Conservation (phyloP, 169 alveolate species). For the Cryptosporidium parvum region DNA sequence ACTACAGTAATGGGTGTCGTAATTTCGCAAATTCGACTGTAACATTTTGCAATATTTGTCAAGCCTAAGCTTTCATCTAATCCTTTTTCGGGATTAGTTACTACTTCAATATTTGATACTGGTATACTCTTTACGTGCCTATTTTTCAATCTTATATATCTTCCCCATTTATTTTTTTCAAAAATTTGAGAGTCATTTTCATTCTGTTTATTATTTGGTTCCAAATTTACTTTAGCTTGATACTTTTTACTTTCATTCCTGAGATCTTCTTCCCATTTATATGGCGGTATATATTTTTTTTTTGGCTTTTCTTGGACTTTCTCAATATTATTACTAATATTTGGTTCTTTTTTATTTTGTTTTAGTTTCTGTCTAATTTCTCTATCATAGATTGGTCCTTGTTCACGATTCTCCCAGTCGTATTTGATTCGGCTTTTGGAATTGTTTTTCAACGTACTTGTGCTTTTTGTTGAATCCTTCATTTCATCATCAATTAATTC, state of each 20-base stretch:
- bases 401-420: slow-evolving; percentile 73
- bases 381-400: slow-evolving; percentile 61
- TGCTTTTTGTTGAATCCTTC: background rate
- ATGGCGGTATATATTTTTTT: slow-evolving; percentile 51
- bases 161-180: slow-evolving; percentile 48
- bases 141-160: slow-evolving; percentile 52
- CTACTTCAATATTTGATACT: slow-evolving; percentile 25
- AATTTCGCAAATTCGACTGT: slow-evolving; percentile 17
- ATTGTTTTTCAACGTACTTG: background rate
- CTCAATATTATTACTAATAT: background rate
- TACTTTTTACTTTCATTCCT: slow-evolving; percentile 13
- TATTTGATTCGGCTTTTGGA: background rate
- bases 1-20: slow-evolving; percentile 53
- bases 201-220: background rate
- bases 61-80: background rate
- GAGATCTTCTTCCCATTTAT: slow-evolving; percentile 73
- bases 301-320: background rate
- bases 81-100: slow-evolving; percentile 15
- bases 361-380: slow-evolving; percentile 3
- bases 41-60: slow-evolving; percentile 19
- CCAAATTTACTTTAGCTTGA: background rate
- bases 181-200: background rate
- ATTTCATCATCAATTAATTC: slow-evolving; percentile 1
- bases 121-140: slow-evolving; percentile 64
- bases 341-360: slow-evolving; percentile 13